Base-by-base conservation (phyloP, 768 basidiomycete species). In the Leccinum rimulosum region DNA sequence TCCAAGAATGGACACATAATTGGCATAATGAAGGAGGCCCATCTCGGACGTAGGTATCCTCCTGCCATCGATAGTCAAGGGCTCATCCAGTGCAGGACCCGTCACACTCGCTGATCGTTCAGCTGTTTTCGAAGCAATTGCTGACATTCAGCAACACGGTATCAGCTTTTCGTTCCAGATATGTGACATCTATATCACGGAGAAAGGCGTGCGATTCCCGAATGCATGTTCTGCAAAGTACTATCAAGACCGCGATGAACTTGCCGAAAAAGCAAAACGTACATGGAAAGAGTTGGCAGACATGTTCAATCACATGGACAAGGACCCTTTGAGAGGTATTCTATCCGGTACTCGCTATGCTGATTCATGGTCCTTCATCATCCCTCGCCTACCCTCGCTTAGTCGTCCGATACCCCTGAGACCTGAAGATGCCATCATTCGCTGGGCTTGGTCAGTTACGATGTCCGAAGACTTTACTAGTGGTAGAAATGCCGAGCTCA, bases 131-230 rank as follows among this genome's bases (percentile, higher is more conserved):
- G 66, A 69, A 30, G 73, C 73, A 8, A n/a, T 74, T 17, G 66
- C 69, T 4, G 69, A 74, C 25, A 66, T 74, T n/a, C 73, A 70
- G 55, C 66, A 48, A 36, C 72, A 72, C 17, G 73, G 73, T 31
- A 33, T 73, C 28, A 35, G 59, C 27, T 53, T 74, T 47, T 15
- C 6, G 7, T 61, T 73, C 25, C 19, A 59, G 47, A 55, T 47
- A 25, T n/a, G 40, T 17, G 65, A 69, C 14, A 71, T 75, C 30
- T 67, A 63, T 53, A 70, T 75, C 45, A 74, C 73, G n/a, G 50
- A 61, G 12, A 52, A 45, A 27, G 71, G 73, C 11, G 69, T 71
- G 17, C 68, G 68, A 35, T 75, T 74, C n/a, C 55, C 66, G 4
- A 54, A 55, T 48, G 65, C 68, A 11, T 68, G 58, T 22, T 50